Conservation (phyloP, 2,329 filamentous ascomycete genomes). For the Clarireedia sp. region DNA sequence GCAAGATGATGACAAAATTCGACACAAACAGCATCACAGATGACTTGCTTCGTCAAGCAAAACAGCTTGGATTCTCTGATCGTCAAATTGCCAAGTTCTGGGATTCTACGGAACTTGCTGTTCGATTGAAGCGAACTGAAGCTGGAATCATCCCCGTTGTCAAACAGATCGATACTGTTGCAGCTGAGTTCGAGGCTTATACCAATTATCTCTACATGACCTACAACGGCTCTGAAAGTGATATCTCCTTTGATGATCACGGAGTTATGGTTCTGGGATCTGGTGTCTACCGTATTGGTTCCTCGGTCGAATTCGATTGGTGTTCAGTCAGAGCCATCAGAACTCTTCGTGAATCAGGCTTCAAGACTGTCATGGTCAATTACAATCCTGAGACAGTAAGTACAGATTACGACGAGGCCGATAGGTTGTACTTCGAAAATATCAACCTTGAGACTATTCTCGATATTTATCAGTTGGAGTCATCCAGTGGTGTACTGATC, state of each 20-base stretch:
- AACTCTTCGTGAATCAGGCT: constrained; percentile 74
- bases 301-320: constrained; percentile 98
- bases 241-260: constrained; percentile 88
- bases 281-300: constrained; percentile 95
- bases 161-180: constrained; percentile 96
- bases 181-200: constrained; percentile 89
- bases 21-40: constrained; percentile 70
- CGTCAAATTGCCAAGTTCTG: constrained; percentile 86
- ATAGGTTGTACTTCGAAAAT: constrained; percentile 95
- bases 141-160: constrained; percentile 93
- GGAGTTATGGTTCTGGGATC: constrained; percentile 83
- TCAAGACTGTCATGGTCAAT: constrained; percentile 98
- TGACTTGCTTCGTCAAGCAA: constrained; percentile 81
- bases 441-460: constrained; percentile 94
- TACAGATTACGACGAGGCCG: constrained; percentile 84
- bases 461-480: constrained; percentile 96
- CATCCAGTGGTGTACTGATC: constrained; percentile 78
- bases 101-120: constrained; percentile 79
- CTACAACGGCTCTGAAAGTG: constrained; percentile 91
- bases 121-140: constrained; percentile 73
- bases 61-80: constrained; percentile 97
- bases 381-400: constrained; percentile 54
- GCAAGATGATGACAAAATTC: constrained; percentile 73
- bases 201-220: constrained; percentile 98
- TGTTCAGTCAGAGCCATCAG: constrained; percentile 87